Conservation (phyloP, 2,329 filamentous ascomycete genomes). For the Coniella vitis region DNA sequence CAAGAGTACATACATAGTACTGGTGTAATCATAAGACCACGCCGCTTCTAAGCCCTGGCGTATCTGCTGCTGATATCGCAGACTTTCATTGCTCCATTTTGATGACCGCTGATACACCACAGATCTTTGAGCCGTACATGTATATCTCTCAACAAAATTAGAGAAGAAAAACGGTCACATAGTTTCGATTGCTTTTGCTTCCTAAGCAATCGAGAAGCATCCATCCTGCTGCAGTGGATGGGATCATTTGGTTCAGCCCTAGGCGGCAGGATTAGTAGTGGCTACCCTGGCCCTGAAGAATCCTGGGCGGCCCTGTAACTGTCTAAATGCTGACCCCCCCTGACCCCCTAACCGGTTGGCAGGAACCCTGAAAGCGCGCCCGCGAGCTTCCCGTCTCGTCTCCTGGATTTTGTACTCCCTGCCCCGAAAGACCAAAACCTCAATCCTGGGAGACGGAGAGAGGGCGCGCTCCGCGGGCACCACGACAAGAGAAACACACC, state of each 20-base stretch:
- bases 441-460: background rate
- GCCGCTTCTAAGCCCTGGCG: no score
- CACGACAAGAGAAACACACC: background rate
- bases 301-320: background rate
- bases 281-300: background rate
- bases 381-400: background rate
- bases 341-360: background rate
- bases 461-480: background rate
- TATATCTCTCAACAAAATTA: no score
- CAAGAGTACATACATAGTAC: no score
- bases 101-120: no score
- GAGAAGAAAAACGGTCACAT: no score
- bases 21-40: no score
- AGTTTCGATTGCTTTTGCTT: background rate
- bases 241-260: background rate
- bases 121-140: no score
- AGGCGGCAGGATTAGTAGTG: background rate
- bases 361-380: background rate
- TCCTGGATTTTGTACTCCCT: slow-evolving; percentile 1
- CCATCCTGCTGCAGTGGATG: background rate
- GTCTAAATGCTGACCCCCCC: background rate
- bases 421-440: slow-evolving; percentile 1
- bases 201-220: no score
- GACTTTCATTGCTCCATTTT: no score
- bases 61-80: no score